phyloP scores from a whole-genome alignment of 148 eudicot species.

The Amaranthus palmeri region DNA sequence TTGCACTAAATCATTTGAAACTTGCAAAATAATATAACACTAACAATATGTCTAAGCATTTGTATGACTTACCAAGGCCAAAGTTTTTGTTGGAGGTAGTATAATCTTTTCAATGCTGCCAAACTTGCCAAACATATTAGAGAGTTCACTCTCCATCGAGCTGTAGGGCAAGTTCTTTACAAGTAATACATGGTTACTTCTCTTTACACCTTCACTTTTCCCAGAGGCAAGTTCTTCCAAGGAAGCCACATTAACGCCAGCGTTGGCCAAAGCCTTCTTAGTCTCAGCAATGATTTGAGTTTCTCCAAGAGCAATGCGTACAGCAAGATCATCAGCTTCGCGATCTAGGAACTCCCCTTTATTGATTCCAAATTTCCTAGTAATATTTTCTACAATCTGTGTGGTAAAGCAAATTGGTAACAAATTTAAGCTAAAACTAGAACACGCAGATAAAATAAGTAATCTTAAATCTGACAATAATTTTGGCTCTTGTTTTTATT shows the following conservation, averaged over 20 bases:
- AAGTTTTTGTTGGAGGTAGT: slow-evolving; percentile 79
- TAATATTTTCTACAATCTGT: slow-evolving; percentile 74
- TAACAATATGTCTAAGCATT: not conserved
- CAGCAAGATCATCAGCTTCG: slow-evolving; percentile 80
- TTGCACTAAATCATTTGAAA: no score
- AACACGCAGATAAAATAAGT: not conserved
- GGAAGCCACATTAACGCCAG: slow-evolving; percentile 68
- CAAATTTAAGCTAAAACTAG: not conserved
- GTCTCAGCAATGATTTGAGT: slow-evolving; percentile 86
- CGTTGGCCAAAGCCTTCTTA: slow-evolving; percentile 71
- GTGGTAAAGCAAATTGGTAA: slow-evolving; percentile 11
- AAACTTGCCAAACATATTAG: slow-evolving; percentile 71
- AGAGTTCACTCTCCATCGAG: slow-evolving; percentile 70
- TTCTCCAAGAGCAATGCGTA: slow-evolving; percentile 81
- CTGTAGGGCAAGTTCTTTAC: slow-evolving; percentile 86
- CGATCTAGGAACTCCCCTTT: slow-evolving; percentile 70
- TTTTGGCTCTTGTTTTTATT: not conserved
- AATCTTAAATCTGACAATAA: not conserved
- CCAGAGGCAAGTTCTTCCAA: slow-evolving; percentile 69
- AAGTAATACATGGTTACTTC: slow-evolving; percentile 80
- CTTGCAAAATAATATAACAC: no score
- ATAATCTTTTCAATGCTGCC: slow-evolving; percentile 83
- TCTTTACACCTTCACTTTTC: slow-evolving; percentile 46
- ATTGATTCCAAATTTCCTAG: slow-evolving; percentile 70
- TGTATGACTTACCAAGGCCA: slow-evolving; percentile 59